A percentile compares a stretch with the other conserved stretches of the same genome.
Evolutionary conservation across 1,139 yeast genomes (phyloP).

Genomic region (Diutina siamensis): DNA sequence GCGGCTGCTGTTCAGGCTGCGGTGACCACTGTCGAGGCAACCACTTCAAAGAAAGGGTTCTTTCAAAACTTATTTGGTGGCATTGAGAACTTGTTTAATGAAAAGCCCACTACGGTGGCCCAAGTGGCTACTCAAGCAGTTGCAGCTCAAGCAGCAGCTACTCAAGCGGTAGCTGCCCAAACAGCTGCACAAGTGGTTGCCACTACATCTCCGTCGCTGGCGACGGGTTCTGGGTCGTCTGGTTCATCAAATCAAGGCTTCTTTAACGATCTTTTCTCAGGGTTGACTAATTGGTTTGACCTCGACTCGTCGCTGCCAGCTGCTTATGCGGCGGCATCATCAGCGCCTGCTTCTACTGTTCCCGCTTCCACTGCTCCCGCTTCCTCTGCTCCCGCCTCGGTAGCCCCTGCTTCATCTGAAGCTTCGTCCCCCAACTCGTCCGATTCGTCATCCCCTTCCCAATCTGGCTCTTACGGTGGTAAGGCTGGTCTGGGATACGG

Average conservation of each 20-base stretch:
- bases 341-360: background rate
- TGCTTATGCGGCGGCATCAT: background rate
- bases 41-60: constrained; percentile 6
- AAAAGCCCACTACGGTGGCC: background rate
- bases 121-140: constrained; percentile 1
- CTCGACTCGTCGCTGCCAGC: background rate
- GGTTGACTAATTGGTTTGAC: background rate
- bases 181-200: constrained; percentile 7
- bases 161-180: constrained; percentile 6
- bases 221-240: background rate
- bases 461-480: constrained; percentile 6
- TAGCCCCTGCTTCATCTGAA: background rate
- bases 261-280: constrained; percentile 6
- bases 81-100: background rate
- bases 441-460: background rate
- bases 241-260: background rate
- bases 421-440: background rate
- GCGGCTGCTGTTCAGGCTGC: background rate
- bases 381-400: background rate
- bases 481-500: constrained; percentile 15
- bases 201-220: background rate
- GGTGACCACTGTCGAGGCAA: constrained; percentile 3
- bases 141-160: background rate
- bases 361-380: background rate
- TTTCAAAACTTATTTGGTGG: constrained; percentile 2